Conservation (phyloP, 768 basidiomycete genomes). For the Leccinellum luteum region DNA sequence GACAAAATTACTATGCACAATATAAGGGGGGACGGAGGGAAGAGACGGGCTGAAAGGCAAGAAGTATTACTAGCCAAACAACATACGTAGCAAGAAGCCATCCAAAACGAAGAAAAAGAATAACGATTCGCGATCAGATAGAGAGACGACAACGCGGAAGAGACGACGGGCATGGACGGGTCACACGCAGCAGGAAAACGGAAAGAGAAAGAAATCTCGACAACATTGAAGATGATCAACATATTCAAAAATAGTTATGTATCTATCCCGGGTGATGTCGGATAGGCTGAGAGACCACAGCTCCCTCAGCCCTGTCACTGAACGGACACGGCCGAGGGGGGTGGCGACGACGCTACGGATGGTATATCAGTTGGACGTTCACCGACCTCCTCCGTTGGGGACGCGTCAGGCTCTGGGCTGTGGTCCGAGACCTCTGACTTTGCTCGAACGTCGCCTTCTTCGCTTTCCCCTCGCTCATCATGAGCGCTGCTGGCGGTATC, state of each 20-base stretch:
- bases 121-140: conserved; percentile 4
- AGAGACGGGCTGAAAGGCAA: conserved; percentile 1
- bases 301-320: conserved; percentile 15
- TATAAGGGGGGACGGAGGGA: not conserved
- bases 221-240: conserved; percentile 33
- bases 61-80: conserved; percentile 16
- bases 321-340: conserved; percentile 30
- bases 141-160: conserved; percentile 8
- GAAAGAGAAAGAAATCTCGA: conserved; percentile 5
- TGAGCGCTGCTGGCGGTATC: conserved; percentile 8
- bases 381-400: conserved; percentile 22
- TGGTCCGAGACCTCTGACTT: conserved; percentile 15
- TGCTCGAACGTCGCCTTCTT: conserved; percentile 10
- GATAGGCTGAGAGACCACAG: conserved; percentile 1
- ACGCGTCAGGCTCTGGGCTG: conserved; percentile 19
- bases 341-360: conserved; percentile 29
- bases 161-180: conserved; percentile 6
- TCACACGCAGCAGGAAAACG: conserved; percentile 13
- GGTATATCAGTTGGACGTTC: conserved; percentile 23
- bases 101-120: conserved; percentile 9
- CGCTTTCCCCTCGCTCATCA: conserved; percentile 8
- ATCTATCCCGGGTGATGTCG: conserved; percentile 23
- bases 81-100: conserved; percentile 18
- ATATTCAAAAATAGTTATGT: conserved; percentile 32
- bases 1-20: conserved; percentile 26